Evolutionary conservation across 1,284 basidiomycete species (phyloP), one percentile per base, ranked within the genome.

Genomic region (Tremellales sp.): DNA sequence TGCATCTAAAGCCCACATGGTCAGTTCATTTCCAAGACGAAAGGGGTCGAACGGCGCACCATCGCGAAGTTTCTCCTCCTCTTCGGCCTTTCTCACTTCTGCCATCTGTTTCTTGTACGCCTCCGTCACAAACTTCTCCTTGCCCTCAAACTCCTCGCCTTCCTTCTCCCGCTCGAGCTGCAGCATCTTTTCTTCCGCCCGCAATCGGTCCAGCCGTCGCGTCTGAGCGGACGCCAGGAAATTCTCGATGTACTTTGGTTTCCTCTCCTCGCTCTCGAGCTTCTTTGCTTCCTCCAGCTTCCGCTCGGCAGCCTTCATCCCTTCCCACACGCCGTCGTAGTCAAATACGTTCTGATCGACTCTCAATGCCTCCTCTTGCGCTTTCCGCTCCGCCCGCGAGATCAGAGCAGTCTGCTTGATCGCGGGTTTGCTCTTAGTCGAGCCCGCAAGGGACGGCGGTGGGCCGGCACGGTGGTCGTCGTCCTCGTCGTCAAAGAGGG

Each of bases 121-220:
- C 63, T 92, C 88, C 1, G 95, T 99, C 36, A 98, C 93, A 63
- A 97, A 99, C 19, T 84, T 80, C 53, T 98, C 95, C 75, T 94
- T 98, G 74, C 90, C 94, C 39, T 78, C 80, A 70, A 91, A 99
- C 69, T 93, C 83, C 54, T 94, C 91, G 0, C 95, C 95, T 73
- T 99, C 95, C 21, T 80, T 76, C 68, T 93, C 89, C 18, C 95
- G 81, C 68, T 98, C 94, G 39, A 82, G 80, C 70, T 94, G 87
- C 61, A 97, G 86, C 85, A 93, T 88, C 77, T 97, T 97, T 74
- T 98, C 92, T 72, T 99, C 94, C 0, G 95, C 95, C 46, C 93
- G 79, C n/a, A 97, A 72, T 58, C 88, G 80, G 68, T 98, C 95
- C 35, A 95, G 75, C 61, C 85, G 83, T 27, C 95, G 81, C 33